A percentile compares a stretch with the other conserved stretches of the same genome.
phyloP scores from a whole-genome alignment of 2,329 filamentous ascomycete genomes.

The Sporothrix luriei region DNA sequence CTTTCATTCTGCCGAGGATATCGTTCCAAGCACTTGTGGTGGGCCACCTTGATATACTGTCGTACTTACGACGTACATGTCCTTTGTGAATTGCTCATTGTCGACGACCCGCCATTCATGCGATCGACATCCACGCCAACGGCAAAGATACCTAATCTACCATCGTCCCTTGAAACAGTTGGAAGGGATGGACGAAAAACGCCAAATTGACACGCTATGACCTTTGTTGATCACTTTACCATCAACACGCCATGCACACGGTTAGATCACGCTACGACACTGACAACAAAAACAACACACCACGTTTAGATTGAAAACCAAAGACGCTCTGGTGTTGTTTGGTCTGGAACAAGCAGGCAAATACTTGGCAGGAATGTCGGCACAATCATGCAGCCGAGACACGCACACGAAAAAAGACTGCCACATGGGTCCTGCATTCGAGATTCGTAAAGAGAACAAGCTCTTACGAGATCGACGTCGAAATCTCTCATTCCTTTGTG shows the following conservation, averaged over 20 bases:
- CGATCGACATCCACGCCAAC: constrained; percentile 16
- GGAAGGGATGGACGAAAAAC: background rate
- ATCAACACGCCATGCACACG: constrained; percentile 19
- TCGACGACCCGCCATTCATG: background rate
- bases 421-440: background rate
- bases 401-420: background rate
- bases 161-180: background rate
- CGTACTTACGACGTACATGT: background rate
- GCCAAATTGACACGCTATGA: constrained; percentile 26
- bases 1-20: too few relatives aligned
- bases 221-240: background rate
- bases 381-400: constrained; percentile 13
- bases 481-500: background rate
- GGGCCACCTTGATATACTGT: background rate
- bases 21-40: background rate
- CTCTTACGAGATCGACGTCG: background rate
- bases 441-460: background rate
- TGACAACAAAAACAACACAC: background rate
- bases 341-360: background rate
- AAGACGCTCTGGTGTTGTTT: background rate
- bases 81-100: background rate
- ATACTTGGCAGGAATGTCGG: background rate
- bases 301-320: constrained; percentile 1
- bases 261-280: background rate
- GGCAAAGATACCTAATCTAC: background rate